Evolutionary conservation across 257 asterid genomes (phyloP).

Genomic region (Craterostigma plantagineum): DNA sequence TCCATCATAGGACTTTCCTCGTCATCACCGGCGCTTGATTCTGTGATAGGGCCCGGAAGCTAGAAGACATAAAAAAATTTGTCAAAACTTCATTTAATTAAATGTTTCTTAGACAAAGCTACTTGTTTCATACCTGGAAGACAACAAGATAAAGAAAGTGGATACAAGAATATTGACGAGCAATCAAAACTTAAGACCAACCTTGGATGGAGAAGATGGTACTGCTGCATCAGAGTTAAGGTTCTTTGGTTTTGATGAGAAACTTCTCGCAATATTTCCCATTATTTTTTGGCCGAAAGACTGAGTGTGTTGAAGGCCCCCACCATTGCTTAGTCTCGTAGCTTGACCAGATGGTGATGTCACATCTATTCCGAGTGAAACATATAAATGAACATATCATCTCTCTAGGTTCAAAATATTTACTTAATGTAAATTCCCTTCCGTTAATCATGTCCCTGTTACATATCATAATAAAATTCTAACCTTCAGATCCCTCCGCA

Average conservation of each 20-base stretch:
- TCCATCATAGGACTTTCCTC: conserved; percentile 63
- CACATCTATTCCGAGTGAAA: conserved; percentile 24
- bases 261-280: conserved; percentile 79
- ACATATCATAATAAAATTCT: neutral
- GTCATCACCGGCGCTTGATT: conserved; percentile 47
- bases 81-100: too few species aligned
- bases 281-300: conserved; percentile 87
- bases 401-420: neutral
- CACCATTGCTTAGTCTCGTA: conserved; percentile 30
- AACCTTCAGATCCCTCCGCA: conserved; percentile 79
- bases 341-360: conserved; percentile 78
- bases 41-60: conserved; percentile 35
- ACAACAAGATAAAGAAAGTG: neutral
- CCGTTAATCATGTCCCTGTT: neutral
- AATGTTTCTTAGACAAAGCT: too few species aligned
- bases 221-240: conserved; percentile 29
- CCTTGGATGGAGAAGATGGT: conserved; percentile 83
- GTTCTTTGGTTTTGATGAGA: conserved; percentile 54
- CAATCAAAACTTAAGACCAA: conserved; percentile 9
- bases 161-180: neutral
- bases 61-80: conserved; percentile 17
- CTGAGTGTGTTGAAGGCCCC: conserved; percentile 65
- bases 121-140: too few species aligned
- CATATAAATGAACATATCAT: neutral
- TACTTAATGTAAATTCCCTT: neutral